phyloP scores from a whole-genome alignment of 352 stramenopile species.

The Pythium folliculosum region DNA sequence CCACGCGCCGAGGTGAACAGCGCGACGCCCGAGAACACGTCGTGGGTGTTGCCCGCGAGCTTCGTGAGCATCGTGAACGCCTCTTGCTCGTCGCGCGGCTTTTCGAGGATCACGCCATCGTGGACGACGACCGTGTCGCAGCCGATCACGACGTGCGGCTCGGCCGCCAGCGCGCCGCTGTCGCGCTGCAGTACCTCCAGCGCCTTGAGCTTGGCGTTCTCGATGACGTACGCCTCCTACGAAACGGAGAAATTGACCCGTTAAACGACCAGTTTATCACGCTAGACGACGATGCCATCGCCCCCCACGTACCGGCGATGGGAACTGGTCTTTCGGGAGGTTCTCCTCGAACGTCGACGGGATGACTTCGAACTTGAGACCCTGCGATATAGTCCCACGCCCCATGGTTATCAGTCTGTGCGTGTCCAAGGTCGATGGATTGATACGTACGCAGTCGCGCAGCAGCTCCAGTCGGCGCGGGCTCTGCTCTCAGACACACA shows the following conservation, averaged over 20 bases:
- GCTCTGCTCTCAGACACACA: slow-evolving; percentile 39
- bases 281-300: background rate
- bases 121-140: slow-evolving; percentile 90
- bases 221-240: slow-evolving; percentile 72
- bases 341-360: slow-evolving; percentile 85
- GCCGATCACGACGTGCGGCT: slow-evolving; percentile 65
- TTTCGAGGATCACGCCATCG: slow-evolving; percentile 88
- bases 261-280: background rate
- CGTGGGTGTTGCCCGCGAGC: slow-evolving; percentile 70
- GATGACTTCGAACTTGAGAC: slow-evolving; percentile 74
- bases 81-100: slow-evolving; percentile 80
- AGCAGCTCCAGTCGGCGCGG: slow-evolving; percentile 75
- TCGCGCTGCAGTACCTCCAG: slow-evolving; percentile 66
- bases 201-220: slow-evolving; percentile 81
- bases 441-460: slow-evolving; percentile 57
- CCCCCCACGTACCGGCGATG: slow-evolving; percentile 40
- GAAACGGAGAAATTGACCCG: background rate
- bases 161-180: slow-evolving; percentile 9
- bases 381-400: slow-evolving; percentile 30
- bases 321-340: slow-evolving; percentile 68
- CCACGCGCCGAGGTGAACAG: slow-evolving; percentile 58
- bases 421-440: background rate
- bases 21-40: slow-evolving; percentile 89
- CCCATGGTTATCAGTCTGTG: too few relatives aligned
- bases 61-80: slow-evolving; percentile 79